A percentile compares a stretch with the other conserved stretches of the same genome.
Evolutionary conservation across 768 basidiomycete genomes (phyloP).

Genomic region (Lepiota subincarnata): DNA sequence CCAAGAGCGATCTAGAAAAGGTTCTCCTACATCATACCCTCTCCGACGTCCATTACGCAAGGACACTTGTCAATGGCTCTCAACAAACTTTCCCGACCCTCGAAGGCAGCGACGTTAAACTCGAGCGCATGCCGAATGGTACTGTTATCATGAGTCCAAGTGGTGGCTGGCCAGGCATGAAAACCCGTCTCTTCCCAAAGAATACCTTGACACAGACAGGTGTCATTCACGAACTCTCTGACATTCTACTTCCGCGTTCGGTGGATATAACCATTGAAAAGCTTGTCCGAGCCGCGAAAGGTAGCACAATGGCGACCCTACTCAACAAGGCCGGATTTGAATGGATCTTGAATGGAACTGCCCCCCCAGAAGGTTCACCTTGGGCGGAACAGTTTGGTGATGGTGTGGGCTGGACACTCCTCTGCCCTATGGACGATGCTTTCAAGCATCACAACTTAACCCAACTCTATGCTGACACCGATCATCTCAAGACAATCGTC

Average conservation of each 20-base stretch:
- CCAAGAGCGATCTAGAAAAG: slow-evolving; percentile 74
- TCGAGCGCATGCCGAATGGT: slow-evolving; percentile 53
- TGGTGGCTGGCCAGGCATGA: slow-evolving; percentile 77
- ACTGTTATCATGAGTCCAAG: slow-evolving; percentile 58
- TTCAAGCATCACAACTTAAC: slow-evolving; percentile 88
- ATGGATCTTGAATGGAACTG: slow-evolving; percentile 86
- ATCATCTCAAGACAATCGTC: slow-evolving; percentile 55
- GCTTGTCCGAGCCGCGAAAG: slow-evolving; percentile 84
- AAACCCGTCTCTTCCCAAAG: slow-evolving; percentile 48
- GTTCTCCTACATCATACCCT: slow-evolving; percentile 89
- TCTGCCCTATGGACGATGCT: slow-evolving; percentile 90
- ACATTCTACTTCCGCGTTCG: slow-evolving; percentile 81
- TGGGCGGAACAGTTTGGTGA: slow-evolving; percentile 50
- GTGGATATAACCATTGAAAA: slow-evolving; percentile 88
- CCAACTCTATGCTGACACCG: slow-evolving; percentile 52
- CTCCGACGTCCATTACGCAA: slow-evolving; percentile 68
- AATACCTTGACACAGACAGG: slow-evolving; percentile 85
- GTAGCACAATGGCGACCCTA: slow-evolving; percentile 82
- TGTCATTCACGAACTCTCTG: slow-evolving; percentile 84
- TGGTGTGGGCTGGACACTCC: slow-evolving; percentile 71
- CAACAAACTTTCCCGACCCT: slow-evolving; percentile 75
- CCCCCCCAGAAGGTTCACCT: slow-evolving; percentile 64
- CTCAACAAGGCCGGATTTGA: slow-evolving; percentile 82
- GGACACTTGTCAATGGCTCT: slow-evolving; percentile 56
- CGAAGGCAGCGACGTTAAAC: slow-evolving; percentile 77